Percentiles rank a stretch among this genome's conserved stretches.
Conservation (phyloP, 768 basidiomycete species). For the Paxillus rubicundulus region DNA sequence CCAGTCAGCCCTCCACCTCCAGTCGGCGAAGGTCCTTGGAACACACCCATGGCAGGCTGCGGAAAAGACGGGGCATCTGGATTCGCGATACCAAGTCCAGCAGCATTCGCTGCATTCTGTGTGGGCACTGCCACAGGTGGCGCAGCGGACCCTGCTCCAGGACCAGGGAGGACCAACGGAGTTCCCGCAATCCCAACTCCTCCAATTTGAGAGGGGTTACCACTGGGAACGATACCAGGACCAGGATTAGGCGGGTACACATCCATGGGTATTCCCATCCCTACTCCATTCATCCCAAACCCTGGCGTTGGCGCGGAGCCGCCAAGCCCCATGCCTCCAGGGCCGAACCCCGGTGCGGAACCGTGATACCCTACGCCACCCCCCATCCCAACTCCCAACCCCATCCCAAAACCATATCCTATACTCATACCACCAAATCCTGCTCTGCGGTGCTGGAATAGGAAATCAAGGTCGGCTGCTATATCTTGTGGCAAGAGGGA, state of each 20-base stretch:
- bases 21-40: conserved; percentile 23
- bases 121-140: conserved; percentile 5
- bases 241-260: conserved; percentile 15
- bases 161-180: conserved; percentile 5
- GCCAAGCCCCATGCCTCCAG: conserved; percentile 16
- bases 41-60: conserved; percentile 29
- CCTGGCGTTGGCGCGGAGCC: conserved; percentile 12
- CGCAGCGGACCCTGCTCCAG: conserved; percentile 9
- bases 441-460: conserved; percentile 40
- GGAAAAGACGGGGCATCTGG: conserved; percentile 17
- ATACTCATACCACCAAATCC: conserved; percentile 14
- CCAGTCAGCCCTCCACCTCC: conserved; percentile 13
- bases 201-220: conserved; percentile 7
- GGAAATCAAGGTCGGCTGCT: conserved; percentile 50
- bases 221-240: conserved; percentile 10
- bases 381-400: conserved; percentile 22
- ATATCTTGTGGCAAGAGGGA: conserved; percentile 49
- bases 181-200: neutral
- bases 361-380: conserved; percentile 16
- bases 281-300: conserved; percentile 23
- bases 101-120: conserved; percentile 8
- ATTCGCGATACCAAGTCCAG: conserved; percentile 12
- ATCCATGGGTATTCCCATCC: conserved; percentile 16
- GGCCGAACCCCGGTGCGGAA: conserved; percentile 15
- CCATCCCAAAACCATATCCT: conserved; percentile 25